These are phyloP conservation scores for Fusarium sp. DNA, from an alignment of 2,329 filamentous ascomycete genomes.

Conservation along the genomic window DNA sequence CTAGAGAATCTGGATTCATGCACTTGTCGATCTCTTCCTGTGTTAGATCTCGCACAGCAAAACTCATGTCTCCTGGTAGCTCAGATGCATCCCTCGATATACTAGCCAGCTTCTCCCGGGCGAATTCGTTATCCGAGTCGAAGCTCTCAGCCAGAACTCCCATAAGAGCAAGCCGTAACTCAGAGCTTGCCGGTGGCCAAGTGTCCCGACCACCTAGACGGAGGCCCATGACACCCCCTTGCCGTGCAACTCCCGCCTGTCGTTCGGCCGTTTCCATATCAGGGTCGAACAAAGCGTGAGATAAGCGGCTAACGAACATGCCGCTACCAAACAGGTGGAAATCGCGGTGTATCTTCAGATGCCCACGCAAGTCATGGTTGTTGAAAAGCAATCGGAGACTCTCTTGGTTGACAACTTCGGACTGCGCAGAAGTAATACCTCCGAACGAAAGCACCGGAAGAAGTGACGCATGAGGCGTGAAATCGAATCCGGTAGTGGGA, in stretches of 20 bases:
- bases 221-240: slow-evolving; percentile 83
- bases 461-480: slow-evolving; percentile 71
- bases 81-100: slow-evolving; percentile 52
- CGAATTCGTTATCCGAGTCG: slow-evolving; percentile 48
- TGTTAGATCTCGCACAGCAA: slow-evolving; percentile 86
- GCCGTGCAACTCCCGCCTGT: slow-evolving; percentile 76
- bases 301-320: slow-evolving; percentile 83
- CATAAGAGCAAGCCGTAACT: slow-evolving; percentile 90
- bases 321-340: slow-evolving; percentile 91
- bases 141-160: slow-evolving; percentile 87
- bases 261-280: slow-evolving; percentile 85
- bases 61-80: slow-evolving; percentile 81
- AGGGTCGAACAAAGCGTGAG: slow-evolving; percentile 87
- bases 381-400: slow-evolving; percentile 83
- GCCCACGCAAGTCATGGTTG: slow-evolving; percentile 77
- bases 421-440: slow-evolving; percentile 81
- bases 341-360: slow-evolving; percentile 81
- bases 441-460: slow-evolving; percentile 81
- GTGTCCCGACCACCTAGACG: slow-evolving; percentile 84
- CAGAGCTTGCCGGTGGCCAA: slow-evolving; percentile 96
- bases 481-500: slow-evolving; percentile 47
- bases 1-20: slow-evolving; percentile 84
- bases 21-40: slow-evolving; percentile 85
- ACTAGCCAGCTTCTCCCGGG: slow-evolving; percentile 47
- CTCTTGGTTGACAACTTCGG: slow-evolving; percentile 81